Evolutionary conservation across 352 stramenopile species (phyloP).

Genomic region (Phytopythium delawarense): DNA sequence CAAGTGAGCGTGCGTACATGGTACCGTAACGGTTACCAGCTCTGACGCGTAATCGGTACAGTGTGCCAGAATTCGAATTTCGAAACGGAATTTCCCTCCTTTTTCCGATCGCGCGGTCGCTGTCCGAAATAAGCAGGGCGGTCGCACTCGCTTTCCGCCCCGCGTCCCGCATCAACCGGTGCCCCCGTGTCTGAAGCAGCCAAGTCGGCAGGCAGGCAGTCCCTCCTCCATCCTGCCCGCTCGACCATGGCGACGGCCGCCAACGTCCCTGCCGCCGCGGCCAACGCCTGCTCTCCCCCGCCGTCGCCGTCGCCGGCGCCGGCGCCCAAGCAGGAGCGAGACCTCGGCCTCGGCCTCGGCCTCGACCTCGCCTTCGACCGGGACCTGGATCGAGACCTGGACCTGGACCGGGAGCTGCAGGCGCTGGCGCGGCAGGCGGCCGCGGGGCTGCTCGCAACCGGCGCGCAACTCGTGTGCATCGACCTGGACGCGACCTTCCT

Average conservation of each 20-base stretch:
- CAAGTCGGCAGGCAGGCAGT: not conserved
- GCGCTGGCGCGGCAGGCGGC: constrained; percentile 35
- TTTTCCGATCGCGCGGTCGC: not conserved
- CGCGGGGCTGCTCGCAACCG: constrained; percentile 24
- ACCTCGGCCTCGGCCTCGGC: not conserved
- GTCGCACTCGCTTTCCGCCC: not conserved
- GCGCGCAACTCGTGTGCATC: constrained; percentile 72
- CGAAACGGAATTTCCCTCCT: constrained; percentile 3
- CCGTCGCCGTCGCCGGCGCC: not conserved
- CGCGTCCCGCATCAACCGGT: not conserved
- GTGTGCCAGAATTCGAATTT: not conserved
- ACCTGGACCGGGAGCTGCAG: constrained; percentile 5
- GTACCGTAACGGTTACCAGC: too few species aligned
- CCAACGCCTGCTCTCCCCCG: not conserved
- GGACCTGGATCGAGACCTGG: not conserved
- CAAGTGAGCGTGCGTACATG: too few species aligned
- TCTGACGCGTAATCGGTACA: too few species aligned
- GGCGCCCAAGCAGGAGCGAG: too few species aligned
- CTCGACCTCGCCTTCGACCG: not conserved
- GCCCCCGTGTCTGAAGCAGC: not conserved
- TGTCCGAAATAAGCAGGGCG: not conserved
- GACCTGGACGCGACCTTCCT: constrained; percentile 85
- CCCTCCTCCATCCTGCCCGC: not conserved
- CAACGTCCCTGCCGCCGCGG: not conserved
- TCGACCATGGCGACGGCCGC: not conserved